phyloP scores from a whole-genome alignment of 228 moss, liverwort and hornwort genomes.

The Sphagnum magellanicum region DNA sequence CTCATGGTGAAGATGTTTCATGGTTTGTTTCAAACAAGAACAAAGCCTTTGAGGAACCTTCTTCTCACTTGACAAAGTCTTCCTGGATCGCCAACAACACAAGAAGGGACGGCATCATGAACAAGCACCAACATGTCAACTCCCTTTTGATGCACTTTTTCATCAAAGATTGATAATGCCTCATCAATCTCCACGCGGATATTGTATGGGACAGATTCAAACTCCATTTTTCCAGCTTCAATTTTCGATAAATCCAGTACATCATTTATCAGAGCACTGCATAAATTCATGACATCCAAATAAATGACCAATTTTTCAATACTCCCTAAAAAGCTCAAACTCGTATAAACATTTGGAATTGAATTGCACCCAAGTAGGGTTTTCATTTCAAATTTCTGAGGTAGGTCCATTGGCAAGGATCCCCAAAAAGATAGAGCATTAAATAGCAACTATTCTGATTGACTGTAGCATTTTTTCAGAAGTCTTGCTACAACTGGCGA shows the following conservation, averaged over 20 bases:
- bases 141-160: conserved; percentile 54
- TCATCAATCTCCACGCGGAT: conserved; percentile 62
- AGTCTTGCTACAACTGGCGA: no score
- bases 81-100: conserved; percentile 50
- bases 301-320: no score
- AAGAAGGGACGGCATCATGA: conserved; percentile 40
- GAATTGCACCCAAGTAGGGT: no score
- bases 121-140: conserved; percentile 63
- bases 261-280: conserved; percentile 78
- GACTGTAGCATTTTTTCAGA: no score
- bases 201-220: conserved; percentile 68
- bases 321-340: no score
- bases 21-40: no score
- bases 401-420: no score
- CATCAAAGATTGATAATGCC: conserved; percentile 60
- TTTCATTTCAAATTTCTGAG: no score
- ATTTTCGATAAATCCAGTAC: conserved; percentile 88
- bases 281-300: conserved; percentile 1
- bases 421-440: not conserved
- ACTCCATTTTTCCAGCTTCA: conserved; percentile 90
- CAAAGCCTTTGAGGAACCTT: no score
- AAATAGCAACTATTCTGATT: no score
- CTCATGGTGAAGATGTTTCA: no score
- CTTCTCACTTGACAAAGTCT: conserved; percentile 42
- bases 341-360: no score